Conservation (phyloP, 208 protist species). For the Leishmania gerbilli region DNA sequence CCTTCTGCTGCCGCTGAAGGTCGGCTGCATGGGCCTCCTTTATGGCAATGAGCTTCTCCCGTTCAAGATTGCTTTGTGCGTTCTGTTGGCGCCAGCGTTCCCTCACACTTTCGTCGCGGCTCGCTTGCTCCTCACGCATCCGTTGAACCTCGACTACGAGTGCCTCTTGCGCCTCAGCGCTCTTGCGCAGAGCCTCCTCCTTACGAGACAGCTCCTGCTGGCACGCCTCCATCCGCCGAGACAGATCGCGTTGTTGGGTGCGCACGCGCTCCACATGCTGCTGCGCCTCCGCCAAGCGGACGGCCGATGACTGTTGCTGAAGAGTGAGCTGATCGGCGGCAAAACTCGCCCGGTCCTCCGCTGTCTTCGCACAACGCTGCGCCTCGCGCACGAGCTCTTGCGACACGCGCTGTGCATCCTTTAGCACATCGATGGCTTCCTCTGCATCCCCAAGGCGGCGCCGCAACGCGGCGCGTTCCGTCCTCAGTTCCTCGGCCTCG, state of each 20-base stretch:
- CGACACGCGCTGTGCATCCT: conserved; percentile 21
- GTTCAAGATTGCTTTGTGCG: conserved; percentile 23
- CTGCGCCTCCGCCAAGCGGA: conserved; percentile 18
- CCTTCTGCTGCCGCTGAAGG: conserved; percentile 4
- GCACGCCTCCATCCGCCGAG: neutral
- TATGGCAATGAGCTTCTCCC: conserved; percentile 11
- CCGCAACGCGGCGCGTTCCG: conserved; percentile 15
- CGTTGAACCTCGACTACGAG: conserved; percentile 6
- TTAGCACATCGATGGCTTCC: conserved; percentile 25
- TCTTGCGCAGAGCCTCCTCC: conserved; percentile 14
- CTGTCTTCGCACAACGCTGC: conserved; percentile 8
- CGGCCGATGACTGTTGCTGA: conserved; percentile 14
- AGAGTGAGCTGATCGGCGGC: conserved; percentile 1
- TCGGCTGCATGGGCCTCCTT: conserved; percentile 13
- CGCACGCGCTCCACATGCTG: conserved; percentile 16
- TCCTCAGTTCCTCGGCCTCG: conserved; percentile 10
- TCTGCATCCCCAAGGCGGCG: conserved; percentile 28
- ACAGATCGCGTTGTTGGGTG: neutral
- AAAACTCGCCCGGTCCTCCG: conserved; percentile 8
- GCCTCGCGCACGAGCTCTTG: conserved; percentile 20
- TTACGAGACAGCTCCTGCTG: conserved; percentile 9
- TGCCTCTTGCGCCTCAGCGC: conserved; percentile 2
- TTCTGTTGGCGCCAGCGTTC: conserved; percentile 29
- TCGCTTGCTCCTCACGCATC: conserved; percentile 1
- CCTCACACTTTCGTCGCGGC: conserved; percentile 4